Evolutionary conservation across 371 early-diverging fungal genomes (phyloP), one percentile per base, ranked within the genome.

Genomic region (Syncephalis fuscata): DNA sequence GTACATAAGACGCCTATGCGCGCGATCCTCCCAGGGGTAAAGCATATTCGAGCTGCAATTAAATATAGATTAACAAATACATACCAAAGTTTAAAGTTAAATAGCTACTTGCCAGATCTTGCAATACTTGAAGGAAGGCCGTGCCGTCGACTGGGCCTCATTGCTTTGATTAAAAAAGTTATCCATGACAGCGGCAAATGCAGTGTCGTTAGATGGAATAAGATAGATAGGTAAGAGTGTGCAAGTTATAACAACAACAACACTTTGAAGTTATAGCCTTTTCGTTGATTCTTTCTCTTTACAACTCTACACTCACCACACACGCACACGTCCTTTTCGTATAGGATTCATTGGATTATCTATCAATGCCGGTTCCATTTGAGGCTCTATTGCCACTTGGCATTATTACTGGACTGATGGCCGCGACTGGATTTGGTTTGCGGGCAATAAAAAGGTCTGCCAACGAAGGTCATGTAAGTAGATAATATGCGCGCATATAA

Each of bases 11-110:
- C 53, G 62, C 46, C 78, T 67, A 47, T 56, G 65, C 9, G 50
- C 58, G 38, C 73, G 67, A 56, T 98, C 92, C 64, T 92, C 93
- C 66, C 85, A 77, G 32, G 98, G 98, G 68, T 97, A 96, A 53
- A 98, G 68, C 72, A 96, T 71, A 60, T 97, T 95, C 73, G 85
- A 85, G 72, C 98, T 77, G 51, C 27, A 4, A 26, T 26, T 3
- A 24, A 19, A 36, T n/a, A 36, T 39, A 16, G 25, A 55, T 19
- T 38, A 32, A 14, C 11, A 25, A 19, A 41, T 19, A 45, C 16
- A 2, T 42, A 43, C 16, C 20, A 25, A 16, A n/a, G 4, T 14
- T 39, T n/a, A 32, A 4, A 4, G 32, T 11, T 32, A 32, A 32
- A 32, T 11, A 11, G 11, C 4, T 32, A 32, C 32, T 32, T 32